phyloP scores from a whole-genome alignment of 1,284 basidiomycete species.

The Mycena citricolor region DNA sequence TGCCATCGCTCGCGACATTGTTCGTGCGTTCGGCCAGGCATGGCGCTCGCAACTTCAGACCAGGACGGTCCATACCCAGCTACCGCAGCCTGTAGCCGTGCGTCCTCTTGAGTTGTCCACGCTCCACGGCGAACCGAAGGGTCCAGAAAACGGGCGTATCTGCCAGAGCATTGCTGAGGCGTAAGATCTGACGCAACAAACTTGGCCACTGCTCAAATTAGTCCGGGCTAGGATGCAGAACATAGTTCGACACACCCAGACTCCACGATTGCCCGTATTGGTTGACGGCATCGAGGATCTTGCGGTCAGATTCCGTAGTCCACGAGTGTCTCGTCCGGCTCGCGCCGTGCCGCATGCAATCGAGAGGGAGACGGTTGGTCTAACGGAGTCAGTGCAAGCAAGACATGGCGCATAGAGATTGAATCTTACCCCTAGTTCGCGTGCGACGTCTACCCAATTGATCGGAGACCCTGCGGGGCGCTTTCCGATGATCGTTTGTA shows the following conservation, averaged over 20 bases:
- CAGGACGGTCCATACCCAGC: conserved; percentile 59
- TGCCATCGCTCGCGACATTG: conserved; percentile 75
- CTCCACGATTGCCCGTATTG: conserved; percentile 70
- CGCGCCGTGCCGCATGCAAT: conserved; percentile 64
- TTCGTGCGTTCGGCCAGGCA: conserved; percentile 68
- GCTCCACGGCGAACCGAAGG: conserved; percentile 50
- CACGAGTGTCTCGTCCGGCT: conserved; percentile 52
- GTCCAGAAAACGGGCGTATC: conserved; percentile 61
- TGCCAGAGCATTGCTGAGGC: conserved; percentile 59
- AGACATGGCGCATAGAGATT: conserved; percentile 8
- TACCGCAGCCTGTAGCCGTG: conserved; percentile 53
- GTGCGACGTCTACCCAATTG: conserved; percentile 62
- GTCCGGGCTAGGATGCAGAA: conserved; percentile 14
- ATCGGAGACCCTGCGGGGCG: conserved; percentile 36
- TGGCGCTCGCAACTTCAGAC: conserved; percentile 58
- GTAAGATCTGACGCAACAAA: conserved; percentile 67
- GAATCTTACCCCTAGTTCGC: conserved; percentile 54
- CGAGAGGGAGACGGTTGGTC: conserved; percentile 69
- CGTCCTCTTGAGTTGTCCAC: conserved; percentile 68
- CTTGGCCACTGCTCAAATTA: conserved; percentile 56
- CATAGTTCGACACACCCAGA: conserved; percentile 47
- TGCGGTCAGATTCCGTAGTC: conserved; percentile 53
- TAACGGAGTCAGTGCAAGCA: conserved; percentile 28
- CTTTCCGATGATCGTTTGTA: conserved; percentile 45
- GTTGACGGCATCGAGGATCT: conserved; percentile 53